These are phyloP conservation scores for Gymnopilus junonius DNA, from an alignment of 768 basidiomycete species.

Conservation along the genomic window DNA sequence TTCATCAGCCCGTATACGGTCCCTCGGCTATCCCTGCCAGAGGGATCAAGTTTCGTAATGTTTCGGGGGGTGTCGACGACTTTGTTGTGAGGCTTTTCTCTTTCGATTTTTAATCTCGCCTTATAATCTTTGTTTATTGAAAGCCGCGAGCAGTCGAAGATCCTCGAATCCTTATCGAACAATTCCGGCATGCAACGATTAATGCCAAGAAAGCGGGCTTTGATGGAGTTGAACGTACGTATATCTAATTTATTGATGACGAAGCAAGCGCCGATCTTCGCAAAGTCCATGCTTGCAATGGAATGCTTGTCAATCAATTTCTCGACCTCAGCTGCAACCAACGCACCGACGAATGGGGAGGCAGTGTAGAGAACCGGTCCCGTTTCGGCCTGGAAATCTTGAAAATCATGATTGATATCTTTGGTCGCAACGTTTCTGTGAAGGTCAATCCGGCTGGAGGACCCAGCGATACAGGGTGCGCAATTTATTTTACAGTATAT, in stretches of 20 bases:
- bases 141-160: constrained; percentile 48
- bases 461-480: constrained; percentile 49
- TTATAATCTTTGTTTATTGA: neutral
- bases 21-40: constrained; percentile 48
- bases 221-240: constrained; percentile 54
- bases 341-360: constrained; percentile 65
- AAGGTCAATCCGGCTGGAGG: constrained; percentile 48
- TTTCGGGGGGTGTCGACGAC: constrained; percentile 42
- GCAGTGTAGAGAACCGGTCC: constrained; percentile 57
- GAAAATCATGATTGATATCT: constrained; percentile 46
- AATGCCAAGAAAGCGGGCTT: constrained; percentile 59
- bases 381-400: constrained; percentile 58
- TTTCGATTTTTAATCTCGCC: no score
- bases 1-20: constrained; percentile 43
- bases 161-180: constrained; percentile 40
- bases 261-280: neutral
- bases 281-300: constrained; percentile 47
- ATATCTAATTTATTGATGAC: no score
- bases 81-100: constrained; percentile 37
- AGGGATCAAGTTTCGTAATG: constrained; percentile 43
- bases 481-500: constrained; percentile 3
- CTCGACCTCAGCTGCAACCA: constrained; percentile 48
- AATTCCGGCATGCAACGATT: constrained; percentile 47
- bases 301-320: constrained; percentile 54
- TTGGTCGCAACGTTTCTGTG: constrained; percentile 49